Conservation (phyloP, 2,329 filamentous ascomycete genomes). For the Paecilomyces fulvus region DNA sequence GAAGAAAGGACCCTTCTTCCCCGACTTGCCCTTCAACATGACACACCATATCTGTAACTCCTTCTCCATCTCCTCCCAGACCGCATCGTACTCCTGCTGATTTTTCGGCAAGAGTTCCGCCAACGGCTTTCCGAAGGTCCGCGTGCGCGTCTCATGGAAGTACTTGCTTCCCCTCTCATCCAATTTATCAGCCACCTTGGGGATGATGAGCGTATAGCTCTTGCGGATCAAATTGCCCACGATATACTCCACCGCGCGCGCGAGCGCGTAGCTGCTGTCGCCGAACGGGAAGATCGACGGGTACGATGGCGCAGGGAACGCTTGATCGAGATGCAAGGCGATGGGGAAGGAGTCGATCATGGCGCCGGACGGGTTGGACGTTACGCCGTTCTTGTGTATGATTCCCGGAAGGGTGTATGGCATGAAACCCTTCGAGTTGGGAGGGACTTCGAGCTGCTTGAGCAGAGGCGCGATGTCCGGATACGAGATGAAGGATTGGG, state of each 20-base stretch:
- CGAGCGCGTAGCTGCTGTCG: conserved; percentile 24
- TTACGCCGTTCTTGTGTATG: conserved; percentile 16
- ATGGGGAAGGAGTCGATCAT: conserved; percentile 28
- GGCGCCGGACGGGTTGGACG: conserved; percentile 15
- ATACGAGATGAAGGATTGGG: conserved; percentile 18
- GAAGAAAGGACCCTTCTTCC: conserved; percentile 26
- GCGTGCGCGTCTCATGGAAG: conserved; percentile 20
- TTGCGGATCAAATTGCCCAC: conserved; percentile 2
- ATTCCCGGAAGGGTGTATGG: conserved; percentile 28
- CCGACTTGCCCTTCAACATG: conserved; percentile 19
- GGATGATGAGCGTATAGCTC: conserved; percentile 11
- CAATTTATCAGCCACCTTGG: conserved; percentile 14
- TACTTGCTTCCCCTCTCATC: conserved; percentile 22
- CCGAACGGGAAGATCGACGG: conserved; percentile 22
- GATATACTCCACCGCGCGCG: conserved; percentile 14
- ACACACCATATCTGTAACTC: conserved; percentile 12
- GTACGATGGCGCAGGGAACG: conserved; percentile 18
- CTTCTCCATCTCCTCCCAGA: conserved; percentile 12
- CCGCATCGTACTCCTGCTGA: conserved; percentile 8
- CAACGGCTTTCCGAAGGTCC: conserved; percentile 19
- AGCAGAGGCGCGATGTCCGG: conserved; percentile 21
- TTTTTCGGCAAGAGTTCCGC: conserved; percentile 20
- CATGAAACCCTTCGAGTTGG: conserved; percentile 7
- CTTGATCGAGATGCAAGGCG: conserved; percentile 20
- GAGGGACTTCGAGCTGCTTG: conserved; percentile 13